These are phyloP conservation scores for Heritiera littoralis DNA, from an alignment of 345 rosid species.

Conservation along the genomic window DNA sequence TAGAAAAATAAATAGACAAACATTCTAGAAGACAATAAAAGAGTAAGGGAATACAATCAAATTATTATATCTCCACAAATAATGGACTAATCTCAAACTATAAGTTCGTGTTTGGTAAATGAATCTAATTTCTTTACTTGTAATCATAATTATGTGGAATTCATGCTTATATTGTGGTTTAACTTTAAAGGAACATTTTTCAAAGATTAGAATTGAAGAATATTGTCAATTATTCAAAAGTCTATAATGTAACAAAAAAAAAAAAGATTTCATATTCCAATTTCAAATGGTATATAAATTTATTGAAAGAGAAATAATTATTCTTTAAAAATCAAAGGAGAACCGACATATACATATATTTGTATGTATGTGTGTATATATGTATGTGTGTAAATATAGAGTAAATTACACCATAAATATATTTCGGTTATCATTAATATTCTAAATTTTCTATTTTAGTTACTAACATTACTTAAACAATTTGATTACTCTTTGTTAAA, in stretches of 20 bases:
- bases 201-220: neutral
- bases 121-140: neutral
- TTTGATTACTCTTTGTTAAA: neutral
- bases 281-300: too few species aligned
- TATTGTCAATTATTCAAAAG: neutral
- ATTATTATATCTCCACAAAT: neutral
- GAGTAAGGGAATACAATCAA: neutral
- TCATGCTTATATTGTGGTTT: neutral
- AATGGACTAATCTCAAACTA: neutral
- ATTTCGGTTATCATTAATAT: neutral
- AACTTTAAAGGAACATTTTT: conserved; percentile 10
- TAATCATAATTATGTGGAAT: conserved; percentile 2
- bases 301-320: neutral
- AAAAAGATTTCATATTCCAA: neutral
- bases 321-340: neutral
- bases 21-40: neutral
- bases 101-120: neutral
- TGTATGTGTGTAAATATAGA: too few species aligned
- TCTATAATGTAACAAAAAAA: neutral
- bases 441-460: neutral
- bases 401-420: neutral
- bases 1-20: neutral
- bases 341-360: neutral
- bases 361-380: too few species aligned
- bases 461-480: neutral